Base-by-base conservation (phyloP, 2,329 filamentous ascomycete species). In the Ceratocystis huliohia region DNA sequence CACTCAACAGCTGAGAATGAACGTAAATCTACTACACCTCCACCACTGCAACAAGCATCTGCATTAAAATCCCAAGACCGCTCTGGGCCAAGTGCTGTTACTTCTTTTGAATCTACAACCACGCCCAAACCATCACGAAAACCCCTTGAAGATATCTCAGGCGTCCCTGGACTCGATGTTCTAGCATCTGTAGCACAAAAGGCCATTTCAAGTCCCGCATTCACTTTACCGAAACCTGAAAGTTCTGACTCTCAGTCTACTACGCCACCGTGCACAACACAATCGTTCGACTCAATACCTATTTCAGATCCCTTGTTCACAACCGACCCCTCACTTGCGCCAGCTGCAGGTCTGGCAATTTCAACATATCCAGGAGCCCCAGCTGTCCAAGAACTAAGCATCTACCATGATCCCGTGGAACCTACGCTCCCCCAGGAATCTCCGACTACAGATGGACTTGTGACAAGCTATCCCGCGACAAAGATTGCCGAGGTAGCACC, bases 161-260 rank as follows among this genome's bases (percentile, higher is more conserved):
- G 28, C 5, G 30, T 15, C 17, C 46, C 62, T 37, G 22, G 28
- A 8, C 46, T 64, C 17, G 28, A 53, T 41, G 20, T 46, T 3
- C 45, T 64, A 22, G 62, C 62, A n/a, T 64, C 28, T 53, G 30
- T 50, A 13, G 62, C 62, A n/a, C 62, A 37, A 20, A 48, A 64
- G 25, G 62, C 62, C 28, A 50, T 64, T 17, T n/a, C 28, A 20
- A 64, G 30, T 17, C 30, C 53, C 17, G 22, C 44, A 17, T 64
- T n/a, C 37, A n/a, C 45, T 15, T 10, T 5, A 2, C 65, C 65
- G 28, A 5, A 68, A 67, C 17, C 45, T 4, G 28, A 25, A 8
- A 56, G 33, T n/a, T 28, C 28, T 28, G 45, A 64, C 5, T 53
- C 53, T 37, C 28, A 44, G 10, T 8, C 46, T 28, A 50, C 33